A percentile compares a stretch with the other conserved stretches of the same genome.
Conservation (phyloP, 2,329 filamentous ascomycete species). For the Sarocladium brachiariae region DNA sequence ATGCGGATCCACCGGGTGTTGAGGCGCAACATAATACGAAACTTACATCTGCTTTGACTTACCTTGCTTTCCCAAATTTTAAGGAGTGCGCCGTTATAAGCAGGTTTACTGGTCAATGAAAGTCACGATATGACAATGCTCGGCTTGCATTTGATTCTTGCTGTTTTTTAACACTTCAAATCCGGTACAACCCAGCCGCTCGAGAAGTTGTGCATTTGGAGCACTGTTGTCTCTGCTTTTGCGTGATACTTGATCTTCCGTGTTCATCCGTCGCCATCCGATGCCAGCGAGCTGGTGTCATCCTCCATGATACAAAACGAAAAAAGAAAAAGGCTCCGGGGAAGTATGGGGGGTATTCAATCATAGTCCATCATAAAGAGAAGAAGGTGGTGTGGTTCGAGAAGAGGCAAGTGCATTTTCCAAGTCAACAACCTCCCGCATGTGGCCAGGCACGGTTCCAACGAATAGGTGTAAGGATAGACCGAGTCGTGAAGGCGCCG, state of each 20-base stretch:
- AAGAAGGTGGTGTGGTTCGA: background rate
- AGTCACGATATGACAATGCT: background rate
- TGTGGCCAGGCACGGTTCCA: too few species aligned
- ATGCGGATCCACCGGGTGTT: too few species aligned
- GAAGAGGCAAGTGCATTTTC: too few species aligned
- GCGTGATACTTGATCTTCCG: background rate
- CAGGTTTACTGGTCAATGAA: background rate
- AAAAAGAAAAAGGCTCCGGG: background rate
- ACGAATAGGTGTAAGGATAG: too few species aligned
- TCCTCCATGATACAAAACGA: background rate
- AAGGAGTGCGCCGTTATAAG: too few species aligned
- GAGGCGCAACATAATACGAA: too few species aligned
- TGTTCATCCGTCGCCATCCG: background rate
- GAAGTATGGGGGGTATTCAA: constrained; percentile 7
- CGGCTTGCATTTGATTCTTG: background rate
- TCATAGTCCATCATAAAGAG: constrained; percentile 4
- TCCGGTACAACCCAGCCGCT: background rate
- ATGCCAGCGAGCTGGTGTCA: background rate
- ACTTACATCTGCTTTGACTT: too few species aligned
- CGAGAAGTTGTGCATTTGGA: background rate
- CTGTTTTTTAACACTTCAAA: background rate
- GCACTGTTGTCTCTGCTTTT: background rate
- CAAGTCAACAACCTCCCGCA: too few species aligned
- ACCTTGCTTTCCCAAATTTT: too few species aligned
- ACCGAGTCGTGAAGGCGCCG: too few species aligned